These are phyloP conservation scores for Sphenostylis stenocarpa DNA, from an alignment of 306 rosid species.

Conservation along the genomic window DNA sequence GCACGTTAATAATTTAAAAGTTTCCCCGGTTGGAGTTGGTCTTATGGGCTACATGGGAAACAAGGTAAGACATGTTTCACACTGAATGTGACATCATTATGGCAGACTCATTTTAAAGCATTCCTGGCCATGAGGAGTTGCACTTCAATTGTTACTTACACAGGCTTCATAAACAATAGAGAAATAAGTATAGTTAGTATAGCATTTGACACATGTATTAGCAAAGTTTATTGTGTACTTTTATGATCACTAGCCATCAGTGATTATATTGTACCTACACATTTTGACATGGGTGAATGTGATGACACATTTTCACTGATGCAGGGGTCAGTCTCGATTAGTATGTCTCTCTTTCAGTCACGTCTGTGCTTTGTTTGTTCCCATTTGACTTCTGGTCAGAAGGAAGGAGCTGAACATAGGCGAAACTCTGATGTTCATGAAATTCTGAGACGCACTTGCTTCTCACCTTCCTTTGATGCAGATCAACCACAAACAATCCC, in stretches of 20 bases:
- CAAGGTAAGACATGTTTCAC: constrained; percentile 61
- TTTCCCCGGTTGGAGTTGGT: constrained; percentile 94
- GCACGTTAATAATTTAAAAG: constrained; percentile 78
- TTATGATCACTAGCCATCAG: background rate
- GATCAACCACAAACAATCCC: constrained; percentile 87
- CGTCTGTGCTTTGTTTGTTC: constrained; percentile 95
- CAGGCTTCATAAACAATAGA: background rate
- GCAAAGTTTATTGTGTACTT: background rate
- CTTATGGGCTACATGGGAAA: constrained; percentile 99
- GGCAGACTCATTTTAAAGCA: constrained; percentile 10
- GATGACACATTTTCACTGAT: constrained; percentile 33
- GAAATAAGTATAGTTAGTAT: background rate
- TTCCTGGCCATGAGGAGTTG: background rate
- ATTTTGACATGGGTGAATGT: constrained; percentile 20
- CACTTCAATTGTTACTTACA: background rate
- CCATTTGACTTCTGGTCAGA: constrained; percentile 92
- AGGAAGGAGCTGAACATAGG: constrained; percentile 78
- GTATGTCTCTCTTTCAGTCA: constrained; percentile 91
- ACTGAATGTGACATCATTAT: constrained; percentile 17
- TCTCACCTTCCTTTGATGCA: constrained; percentile 67
- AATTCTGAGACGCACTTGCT: constrained; percentile 76
- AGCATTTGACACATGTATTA: background rate
- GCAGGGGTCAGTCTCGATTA: constrained; percentile 97
- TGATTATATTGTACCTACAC: background rate
- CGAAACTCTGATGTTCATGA: constrained; percentile 86